Base-by-base conservation (phyloP, 176 grass and related monocot genomes). In the Rhynchospora pubera region DNA sequence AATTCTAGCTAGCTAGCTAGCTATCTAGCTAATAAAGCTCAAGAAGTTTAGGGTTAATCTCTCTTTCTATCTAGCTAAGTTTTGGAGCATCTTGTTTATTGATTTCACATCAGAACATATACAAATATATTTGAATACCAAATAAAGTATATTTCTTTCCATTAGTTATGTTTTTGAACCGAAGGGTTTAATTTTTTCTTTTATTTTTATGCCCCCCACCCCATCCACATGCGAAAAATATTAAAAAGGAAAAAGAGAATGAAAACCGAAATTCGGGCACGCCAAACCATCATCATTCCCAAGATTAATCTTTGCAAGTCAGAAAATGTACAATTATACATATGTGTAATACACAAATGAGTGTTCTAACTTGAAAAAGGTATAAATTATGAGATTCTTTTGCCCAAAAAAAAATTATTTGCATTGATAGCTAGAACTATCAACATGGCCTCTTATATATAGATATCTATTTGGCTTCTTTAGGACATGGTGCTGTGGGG, bases 1-100 rank as follows among this genome's bases (percentile, higher is more conserved):
- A 68, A 16, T 87, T 87, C 84, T 72, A 80, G 79, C 85, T 87
- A 89, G 82, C n/a, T n/a, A n/a, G n/a, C 57, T 83, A 85, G 83
- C 69, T 28, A 45, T 32, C 5, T 78, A 77, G 59, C 39, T 62
- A 90, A 66, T 70, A 84, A 83, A 85, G 76, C 83, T 82, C 74
- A 84, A 24, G 46, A 84, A 53, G 14, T 63, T 78, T 76, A 76
- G 11, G 22, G 53, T n/a, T 77, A 26, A 51, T 77, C 50, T 30
- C 10, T 77, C 72, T 71, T n/a, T 42, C 16, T 56, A 34, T 22
- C n/a, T n/a, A n/a, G n/a, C 71, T 30, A 75, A 73, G 69, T 39
- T 39, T 1, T 68, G 65, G 43, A 71, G 18, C 43, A 71, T 71
- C 50, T 34, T 77, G 22, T 70, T 21, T 45, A 75, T 75, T 75